Evolutionary conservation across 805 yeast species (phyloP).

Genomic region (Candida fluviatilis): DNA sequence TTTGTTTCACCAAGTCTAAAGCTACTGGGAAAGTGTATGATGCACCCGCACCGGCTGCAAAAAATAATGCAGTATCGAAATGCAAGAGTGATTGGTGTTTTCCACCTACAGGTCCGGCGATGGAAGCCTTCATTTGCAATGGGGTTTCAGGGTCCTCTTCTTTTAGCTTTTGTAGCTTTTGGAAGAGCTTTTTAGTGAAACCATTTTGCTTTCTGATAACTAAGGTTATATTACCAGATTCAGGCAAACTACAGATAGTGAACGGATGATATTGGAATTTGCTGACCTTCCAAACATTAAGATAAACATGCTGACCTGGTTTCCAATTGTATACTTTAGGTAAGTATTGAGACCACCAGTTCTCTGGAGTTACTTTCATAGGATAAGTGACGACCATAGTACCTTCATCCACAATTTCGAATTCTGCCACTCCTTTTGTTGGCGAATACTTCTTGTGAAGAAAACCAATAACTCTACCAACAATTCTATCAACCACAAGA

Average conservation of each 20-base stretch:
- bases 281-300: conserved; percentile 37
- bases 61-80: conserved; percentile 37
- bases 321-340: conserved; percentile 42
- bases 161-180: conserved; percentile 19
- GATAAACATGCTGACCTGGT: conserved; percentile 44
- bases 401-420: conserved; percentile 37
- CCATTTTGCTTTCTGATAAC: conserved; percentile 40
- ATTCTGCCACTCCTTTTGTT: conserved; percentile 33
- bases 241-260: conserved; percentile 39
- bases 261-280: conserved; percentile 44
- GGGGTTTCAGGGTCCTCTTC: conserved; percentile 14
- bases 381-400: conserved; percentile 39
- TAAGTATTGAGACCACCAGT: conserved; percentile 25
- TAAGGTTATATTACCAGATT: conserved; percentile 35
- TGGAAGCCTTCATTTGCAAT: conserved; percentile 25
- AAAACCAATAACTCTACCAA: conserved; percentile 22
- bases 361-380: conserved; percentile 15
- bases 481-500: conserved; percentile 39
- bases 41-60: conserved; percentile 45
- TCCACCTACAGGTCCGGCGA: conserved; percentile 48
- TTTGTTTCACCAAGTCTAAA: conserved; percentile 30
- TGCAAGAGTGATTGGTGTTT: conserved; percentile 35
- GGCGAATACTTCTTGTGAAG: conserved; percentile 35
- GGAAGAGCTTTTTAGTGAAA: conserved; percentile 35
- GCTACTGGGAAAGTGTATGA: conserved; percentile 45